Evolutionary conservation across 208 protist species (phyloP), one percentile per base, ranked within the genome.

Genomic region (Leishmania martiniquensis): DNA sequence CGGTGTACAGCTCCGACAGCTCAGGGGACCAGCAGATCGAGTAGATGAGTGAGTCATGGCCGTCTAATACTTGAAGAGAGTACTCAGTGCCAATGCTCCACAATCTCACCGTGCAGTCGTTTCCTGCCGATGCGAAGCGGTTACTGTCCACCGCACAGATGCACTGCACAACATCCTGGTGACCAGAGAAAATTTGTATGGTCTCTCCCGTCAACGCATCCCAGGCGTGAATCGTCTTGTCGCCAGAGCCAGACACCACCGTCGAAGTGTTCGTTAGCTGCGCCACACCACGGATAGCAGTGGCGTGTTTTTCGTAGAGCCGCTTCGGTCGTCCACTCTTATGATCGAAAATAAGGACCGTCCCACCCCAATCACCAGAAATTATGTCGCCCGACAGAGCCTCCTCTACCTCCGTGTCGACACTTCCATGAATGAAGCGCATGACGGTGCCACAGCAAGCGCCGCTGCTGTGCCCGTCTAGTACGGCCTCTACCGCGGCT

Each of bases 211-310:
- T 93, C 22, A 66, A 5, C 2, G 88, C 55, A 72, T 95, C 85
- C 93, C 94, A 98, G 0, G 86, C 81, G 72, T 95, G 89, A 29
- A 94, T 72, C 7, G 89, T 96, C 77, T 96, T 97, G 74, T 97
- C 94, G 34, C 92, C 91, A 22, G 92, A 96, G 71, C 78, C 85
- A 17, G 87, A 90, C 12, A 95, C 81, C 42, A 97, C 71, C 29
- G 52, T 78, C 2, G 70, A 72, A 1, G 89, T 92, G 63, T 85
- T 82, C 13, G 86, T 85, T 44, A 96, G 60, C 57, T 89, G 87
- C 3, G 88, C 88, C 9, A 97, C 72, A 22, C 85, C 89, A 20
- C 91, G 87, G 25, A 97, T 85, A 20, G 91, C 90, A 7, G 75
- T 94, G 17, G 49, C 63, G 76, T 97, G 93, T 29, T 81, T 80